Conservation (phyloP, 192 early-diverging fungal species). For the Gaertneriomyces sp. region DNA sequence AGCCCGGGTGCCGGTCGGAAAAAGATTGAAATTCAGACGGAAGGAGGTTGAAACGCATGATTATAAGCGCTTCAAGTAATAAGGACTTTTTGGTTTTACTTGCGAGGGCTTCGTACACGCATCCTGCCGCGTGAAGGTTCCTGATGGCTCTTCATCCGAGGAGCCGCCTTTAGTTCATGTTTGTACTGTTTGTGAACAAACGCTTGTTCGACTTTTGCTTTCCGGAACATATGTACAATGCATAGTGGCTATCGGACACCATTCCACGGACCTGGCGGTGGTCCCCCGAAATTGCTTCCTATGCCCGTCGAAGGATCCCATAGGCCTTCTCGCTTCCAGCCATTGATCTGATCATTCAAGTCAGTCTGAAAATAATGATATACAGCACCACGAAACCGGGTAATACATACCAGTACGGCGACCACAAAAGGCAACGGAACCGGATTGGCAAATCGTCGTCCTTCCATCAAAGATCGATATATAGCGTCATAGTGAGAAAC, state of each 20-base stretch:
- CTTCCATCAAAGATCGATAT: conserved; percentile 41
- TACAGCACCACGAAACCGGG: neutral
- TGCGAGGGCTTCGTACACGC: too few relatives aligned
- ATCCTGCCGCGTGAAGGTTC: too few relatives aligned
- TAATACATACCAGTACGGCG: conserved; percentile 35
- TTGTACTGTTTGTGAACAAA: too few relatives aligned
- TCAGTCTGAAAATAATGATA: neutral
- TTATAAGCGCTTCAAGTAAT: conserved; percentile 53
- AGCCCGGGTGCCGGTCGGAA: conserved; percentile 45
- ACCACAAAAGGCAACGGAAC: conserved; percentile 49
- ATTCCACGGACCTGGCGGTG: too few relatives aligned
- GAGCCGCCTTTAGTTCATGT: too few relatives aligned
- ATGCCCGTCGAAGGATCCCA: conserved; percentile 29
- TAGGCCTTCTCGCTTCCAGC: conserved; percentile 46
- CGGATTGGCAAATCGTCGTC: conserved; percentile 41
- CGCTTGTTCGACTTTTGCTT: too few relatives aligned
- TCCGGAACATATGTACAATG: too few relatives aligned
- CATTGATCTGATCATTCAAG: conserved; percentile 36
- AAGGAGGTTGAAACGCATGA: conserved; percentile 51
- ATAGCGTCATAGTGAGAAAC: conserved; percentile 41
- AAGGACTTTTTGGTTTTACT: too few relatives aligned
- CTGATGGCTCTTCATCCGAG: too few relatives aligned
- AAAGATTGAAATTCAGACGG: conserved; percentile 35
- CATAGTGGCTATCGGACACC: too few relatives aligned
- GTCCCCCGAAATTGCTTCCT: neutral